Evolutionary conservation across 202 grass and related monocot genomes (phyloP), one percentile per base, ranked within the genome.

Genomic region (Panicum hallii): DNA sequence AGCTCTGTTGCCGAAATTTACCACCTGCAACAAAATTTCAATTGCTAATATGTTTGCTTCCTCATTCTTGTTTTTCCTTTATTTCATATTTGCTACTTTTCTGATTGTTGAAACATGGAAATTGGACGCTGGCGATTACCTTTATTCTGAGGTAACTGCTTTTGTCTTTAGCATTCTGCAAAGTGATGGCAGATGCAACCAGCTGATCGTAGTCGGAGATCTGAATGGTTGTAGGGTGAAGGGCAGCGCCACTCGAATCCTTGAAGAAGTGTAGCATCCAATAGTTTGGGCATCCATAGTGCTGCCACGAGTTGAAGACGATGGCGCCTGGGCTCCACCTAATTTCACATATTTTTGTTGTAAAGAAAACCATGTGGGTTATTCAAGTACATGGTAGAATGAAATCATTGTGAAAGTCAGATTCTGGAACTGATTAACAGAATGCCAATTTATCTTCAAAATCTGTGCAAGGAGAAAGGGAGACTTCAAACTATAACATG

Each of bases 241-340:
- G 70, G 30, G 63, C 80, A 2, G 89, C 90, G 4, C 89, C 92
- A 28, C 90, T 95, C n/a, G 95, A 98, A 32, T 98, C 89, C 85
- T 90, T 98, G 73, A 98, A 97, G 77, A 93, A 98, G 41, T 95
- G 95, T 50, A 95, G 85, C 91, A 98, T 95, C 95, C 95, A 98
- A 40, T 98, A 98, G 83, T 90, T 98, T 47, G 95, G 95, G 47
- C 93, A 92, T 82, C 95, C 95, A 32, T 95, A 98, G 58, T 79
- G 71, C 76, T 93, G 93, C 90, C 93, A 89, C 11, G 93, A 95
- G 75, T 98, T 92, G 72, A 95, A 98, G 22, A 98, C 91, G 19
- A 98, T 95, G 44, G 95, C 89, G 80, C 93, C 95, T 68, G 93
- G 95, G 71, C 36, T 95, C 91, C 93, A 98, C 61, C 91, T 98